Conservation (phyloP, 768 basidiomycete species). For the Lentinula sp. region DNA sequence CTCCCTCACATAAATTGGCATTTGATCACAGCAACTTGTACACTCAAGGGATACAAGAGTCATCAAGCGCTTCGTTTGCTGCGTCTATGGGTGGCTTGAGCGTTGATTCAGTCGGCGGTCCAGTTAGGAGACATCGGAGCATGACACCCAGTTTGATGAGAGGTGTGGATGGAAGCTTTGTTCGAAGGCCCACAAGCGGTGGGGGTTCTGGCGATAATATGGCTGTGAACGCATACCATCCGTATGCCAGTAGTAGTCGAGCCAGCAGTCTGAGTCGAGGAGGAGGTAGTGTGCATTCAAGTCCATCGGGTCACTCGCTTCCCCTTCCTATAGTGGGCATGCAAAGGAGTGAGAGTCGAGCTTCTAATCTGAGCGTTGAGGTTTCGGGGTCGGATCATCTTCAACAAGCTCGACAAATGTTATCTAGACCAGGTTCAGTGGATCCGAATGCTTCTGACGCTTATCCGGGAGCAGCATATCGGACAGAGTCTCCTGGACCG, state of each 20-base stretch:
- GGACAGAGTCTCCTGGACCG: conserved; percentile 36
- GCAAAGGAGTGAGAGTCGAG: conserved; percentile 17
- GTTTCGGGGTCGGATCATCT: conserved; percentile 23
- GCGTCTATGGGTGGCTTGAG: conserved; percentile 4
- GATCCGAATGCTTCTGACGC: conserved; percentile 9
- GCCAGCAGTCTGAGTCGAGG: conserved; percentile 1
- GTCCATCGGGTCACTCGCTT: conserved; percentile 32
- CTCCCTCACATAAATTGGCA: conserved; percentile 61
- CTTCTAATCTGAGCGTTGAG: conserved; percentile 15
- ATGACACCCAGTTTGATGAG: conserved; percentile 66
- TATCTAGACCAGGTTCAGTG: conserved; percentile 8
- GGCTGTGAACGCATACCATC: conserved; percentile 45
- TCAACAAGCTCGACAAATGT: neutral
- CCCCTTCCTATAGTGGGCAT: conserved; percentile 22
- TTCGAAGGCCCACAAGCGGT: conserved; percentile 9
- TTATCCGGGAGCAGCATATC: conserved; percentile 27
- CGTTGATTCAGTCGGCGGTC: conserved; percentile 36
- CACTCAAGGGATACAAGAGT: conserved; percentile 26
- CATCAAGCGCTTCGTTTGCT: neutral
- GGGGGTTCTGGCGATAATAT: neutral
- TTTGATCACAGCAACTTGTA: conserved; percentile 58
- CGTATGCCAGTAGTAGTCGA: conserved; percentile 33
- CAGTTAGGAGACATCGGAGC: conserved; percentile 65
- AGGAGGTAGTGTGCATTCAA: conserved; percentile 8
- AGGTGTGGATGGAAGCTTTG: conserved; percentile 33